Percentiles rank a stretch among this genome's conserved stretches.
phyloP scores from a whole-genome alignment of 441 rosid genomes.

The Omphalea diandra region DNA sequence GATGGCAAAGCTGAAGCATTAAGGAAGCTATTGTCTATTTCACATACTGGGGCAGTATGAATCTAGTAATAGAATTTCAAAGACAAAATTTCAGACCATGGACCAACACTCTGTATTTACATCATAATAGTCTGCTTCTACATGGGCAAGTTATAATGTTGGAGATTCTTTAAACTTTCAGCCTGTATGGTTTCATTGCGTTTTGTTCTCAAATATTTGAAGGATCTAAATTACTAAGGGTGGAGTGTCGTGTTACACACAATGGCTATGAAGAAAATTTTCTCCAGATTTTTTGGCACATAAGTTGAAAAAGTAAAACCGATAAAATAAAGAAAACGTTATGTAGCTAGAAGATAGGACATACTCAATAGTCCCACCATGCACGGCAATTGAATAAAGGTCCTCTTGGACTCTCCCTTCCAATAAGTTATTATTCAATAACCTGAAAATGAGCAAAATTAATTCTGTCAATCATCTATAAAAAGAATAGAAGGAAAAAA shows the following conservation, averaged over 20 bases:
- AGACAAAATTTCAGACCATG: not conserved
- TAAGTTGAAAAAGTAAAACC: not conserved
- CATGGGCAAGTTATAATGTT: not conserved
- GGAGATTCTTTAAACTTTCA: not conserved
- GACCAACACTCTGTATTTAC: not conserved
- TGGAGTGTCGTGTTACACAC: not conserved
- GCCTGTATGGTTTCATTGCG: not conserved
- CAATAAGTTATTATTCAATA: slow-evolving; percentile 65
- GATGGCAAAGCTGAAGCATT: not conserved
- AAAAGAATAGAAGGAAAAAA: not conserved
- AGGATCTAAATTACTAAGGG: not conserved
- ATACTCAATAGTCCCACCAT: slow-evolving; percentile 95
- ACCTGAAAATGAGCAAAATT: slow-evolving; percentile 41
- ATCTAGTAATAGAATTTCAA: slow-evolving; percentile 9
- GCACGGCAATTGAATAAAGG: slow-evolving; percentile 82
- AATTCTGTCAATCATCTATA: not conserved
- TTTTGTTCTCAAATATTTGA: not conserved
- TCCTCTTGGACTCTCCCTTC: slow-evolving; percentile 88
- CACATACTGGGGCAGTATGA: not conserved
- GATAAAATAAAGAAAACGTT: slow-evolving; percentile 4
- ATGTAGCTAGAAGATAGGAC: slow-evolving; percentile 27
- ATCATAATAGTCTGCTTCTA: not conserved
- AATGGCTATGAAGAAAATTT: not conserved
- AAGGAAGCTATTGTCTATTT: too few species aligned
- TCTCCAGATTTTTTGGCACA: not conserved